Base-by-base conservation (phyloP, 1,139 yeast species). In the Torulaspora pretoriensis region DNA sequence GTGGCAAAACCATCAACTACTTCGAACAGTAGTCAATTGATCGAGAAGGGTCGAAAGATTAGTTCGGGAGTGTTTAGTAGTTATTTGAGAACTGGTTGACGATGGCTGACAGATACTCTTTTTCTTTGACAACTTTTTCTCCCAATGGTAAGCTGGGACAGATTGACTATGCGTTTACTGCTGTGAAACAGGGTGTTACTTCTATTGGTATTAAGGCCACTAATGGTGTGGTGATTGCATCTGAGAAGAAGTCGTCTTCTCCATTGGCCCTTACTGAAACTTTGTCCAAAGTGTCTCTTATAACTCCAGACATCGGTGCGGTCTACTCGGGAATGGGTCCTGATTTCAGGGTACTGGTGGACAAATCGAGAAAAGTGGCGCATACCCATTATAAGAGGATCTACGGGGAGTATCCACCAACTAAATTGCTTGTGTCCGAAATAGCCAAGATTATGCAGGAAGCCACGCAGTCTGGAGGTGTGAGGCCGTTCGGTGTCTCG, bases 281-380 rank as follows among this genome's bases (percentile, higher is more conserved):
- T 44, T 75, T 85, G 50, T 76, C 83, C 45, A 94, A 94, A 64
- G 83, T 94, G 33, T 84, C 88, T 45, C 71, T 80, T 48, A 79
- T 94, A 59, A 89, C 98, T 2, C 98, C 98, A 32, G 89, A 92
- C 63, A 87, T 92, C 54, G 98, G 97, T 48, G 88, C 92, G 78
- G 89, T 95, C 4, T 94, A 94, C 69, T 79, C 96, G 13, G 99
- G 99, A 24, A 90, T 94, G 97, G 98, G 98, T 10, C 98, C 99
- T 16, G 99, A 94, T 68, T 94, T 86, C 72, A 77, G 99, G 55
- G 96, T 94, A 16, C 77, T 94, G 42, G 89, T 90, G 36, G 97
- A 92, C 67, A 84, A 84, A 65, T 92, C 97, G 10, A 79, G 99
- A 59, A 90, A 88, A 67, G 81, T 85, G 51, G 88, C 97, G 34